These are phyloP conservation scores for Arthroderma sp. DNA, from an alignment of 2,329 filamentous ascomycete species.

Conservation along the genomic window DNA sequence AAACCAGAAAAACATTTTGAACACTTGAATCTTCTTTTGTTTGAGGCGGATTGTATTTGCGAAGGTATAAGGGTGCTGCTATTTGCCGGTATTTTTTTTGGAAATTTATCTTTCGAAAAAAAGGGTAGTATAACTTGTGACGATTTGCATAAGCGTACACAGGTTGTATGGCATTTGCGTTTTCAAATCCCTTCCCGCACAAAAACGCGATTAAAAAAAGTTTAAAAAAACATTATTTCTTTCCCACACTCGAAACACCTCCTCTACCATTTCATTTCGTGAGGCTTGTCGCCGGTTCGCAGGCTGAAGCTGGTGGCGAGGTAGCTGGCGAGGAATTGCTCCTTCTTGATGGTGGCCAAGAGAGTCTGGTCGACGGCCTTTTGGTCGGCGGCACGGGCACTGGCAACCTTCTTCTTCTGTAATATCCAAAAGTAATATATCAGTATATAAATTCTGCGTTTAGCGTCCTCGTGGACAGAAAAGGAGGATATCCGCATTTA, in stretches of 20 bases:
- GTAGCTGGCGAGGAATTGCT: conserved; percentile 85
- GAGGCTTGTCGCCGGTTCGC: conserved; percentile 97
- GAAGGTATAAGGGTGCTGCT: no score
- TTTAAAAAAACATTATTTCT: conserved; percentile 2
- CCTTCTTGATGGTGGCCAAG: conserved; percentile 95
- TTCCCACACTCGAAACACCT: conserved; percentile 3
- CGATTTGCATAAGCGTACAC: conserved; percentile 10
- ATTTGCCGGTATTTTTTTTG: neutral
- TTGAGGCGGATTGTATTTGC: no score
- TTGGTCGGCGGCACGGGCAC: conserved; percentile 88
- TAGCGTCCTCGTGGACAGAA: neutral
- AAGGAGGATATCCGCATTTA: neutral
- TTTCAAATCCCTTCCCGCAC: conserved; percentile 8
- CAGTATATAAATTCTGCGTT: conserved; percentile 17
- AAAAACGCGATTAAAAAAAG: conserved; percentile 2
- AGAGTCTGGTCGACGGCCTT: conserved; percentile 97
- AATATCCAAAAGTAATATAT: conserved; percentile 17
- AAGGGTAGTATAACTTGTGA: conserved; percentile 5
- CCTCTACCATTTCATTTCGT: conserved; percentile 95
- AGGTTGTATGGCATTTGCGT: conserved; percentile 5
- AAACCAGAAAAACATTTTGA: no score
- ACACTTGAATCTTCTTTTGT: no score
- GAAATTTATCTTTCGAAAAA: conserved; percentile 4
- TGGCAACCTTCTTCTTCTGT: conserved; percentile 94
- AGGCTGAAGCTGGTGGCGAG: conserved; percentile 93